phyloP scores from a whole-genome alignment of 805 yeast genomes.

The Candida odintsovae region DNA sequence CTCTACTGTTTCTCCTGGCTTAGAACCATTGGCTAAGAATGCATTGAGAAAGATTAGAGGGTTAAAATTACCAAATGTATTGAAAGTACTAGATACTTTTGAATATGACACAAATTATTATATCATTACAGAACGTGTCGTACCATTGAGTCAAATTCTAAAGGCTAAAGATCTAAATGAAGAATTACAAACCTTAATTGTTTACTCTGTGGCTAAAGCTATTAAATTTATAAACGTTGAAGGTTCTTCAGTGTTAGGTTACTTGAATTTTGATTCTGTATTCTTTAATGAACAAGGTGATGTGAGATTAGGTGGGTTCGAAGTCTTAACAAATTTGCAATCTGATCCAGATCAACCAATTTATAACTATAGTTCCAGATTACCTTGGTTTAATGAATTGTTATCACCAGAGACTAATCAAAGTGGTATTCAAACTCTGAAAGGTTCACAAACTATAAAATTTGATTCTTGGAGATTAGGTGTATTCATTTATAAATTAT shows the following conservation, averaged over 20 bases:
- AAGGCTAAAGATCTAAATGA: constrained; percentile 22
- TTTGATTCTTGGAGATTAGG: constrained; percentile 67
- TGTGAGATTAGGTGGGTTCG: constrained; percentile 84
- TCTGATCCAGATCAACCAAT: constrained; percentile 24
- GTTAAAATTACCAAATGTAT: constrained; percentile 64
- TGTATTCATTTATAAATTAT: constrained; percentile 41
- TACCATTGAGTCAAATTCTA: constrained; percentile 41
- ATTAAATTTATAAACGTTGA: constrained; percentile 54
- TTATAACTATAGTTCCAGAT: constrained; percentile 30
- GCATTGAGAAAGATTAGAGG: constrained; percentile 43
- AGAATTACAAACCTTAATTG: constrained; percentile 45
- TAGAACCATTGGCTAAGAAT: constrained; percentile 36
- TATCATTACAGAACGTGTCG: constrained; percentile 62
- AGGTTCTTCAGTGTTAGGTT: constrained; percentile 56
- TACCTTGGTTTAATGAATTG: constrained; percentile 27
- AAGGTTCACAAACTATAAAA: constrained; percentile 33
- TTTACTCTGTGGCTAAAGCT: constrained; percentile 48
- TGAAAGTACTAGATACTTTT: constrained; percentile 55
- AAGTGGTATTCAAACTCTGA: constrained; percentile 37
- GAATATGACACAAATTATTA: constrained; percentile 54
- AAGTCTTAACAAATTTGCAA: constrained; percentile 47
- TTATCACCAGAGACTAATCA: constrained; percentile 50
- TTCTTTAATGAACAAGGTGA: constrained; percentile 68
- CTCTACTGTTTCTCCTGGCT: constrained; percentile 32
- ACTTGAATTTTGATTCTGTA: constrained; percentile 48